phyloP scores from a whole-genome alignment of 75 land plant genomes.

The Sequoiadendron giganteum region DNA sequence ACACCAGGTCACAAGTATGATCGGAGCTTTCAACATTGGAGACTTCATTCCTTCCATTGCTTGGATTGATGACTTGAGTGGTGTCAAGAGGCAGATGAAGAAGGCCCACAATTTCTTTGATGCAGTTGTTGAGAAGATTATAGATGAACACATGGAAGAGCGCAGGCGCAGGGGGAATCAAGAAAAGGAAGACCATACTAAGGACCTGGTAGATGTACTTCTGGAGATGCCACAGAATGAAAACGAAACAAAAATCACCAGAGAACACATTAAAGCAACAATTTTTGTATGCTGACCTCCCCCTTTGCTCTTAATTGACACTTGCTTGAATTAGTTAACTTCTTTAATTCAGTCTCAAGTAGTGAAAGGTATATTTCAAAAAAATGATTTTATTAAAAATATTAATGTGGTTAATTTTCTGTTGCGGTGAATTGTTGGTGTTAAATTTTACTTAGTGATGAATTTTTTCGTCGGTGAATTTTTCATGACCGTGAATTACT shows the following conservation, averaged over 20 bases:
- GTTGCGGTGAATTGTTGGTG: no score
- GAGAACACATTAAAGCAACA: background rate
- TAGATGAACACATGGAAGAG: background rate
- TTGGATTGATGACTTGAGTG: slow-evolving; percentile 25
- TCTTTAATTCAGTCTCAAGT: no score
- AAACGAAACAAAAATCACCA: background rate
- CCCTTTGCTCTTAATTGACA: background rate
- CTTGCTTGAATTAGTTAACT: no score
- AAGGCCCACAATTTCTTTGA: background rate
- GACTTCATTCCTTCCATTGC: slow-evolving; percentile 26
- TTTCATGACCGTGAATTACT: no score
- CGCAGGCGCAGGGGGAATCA: background rate
- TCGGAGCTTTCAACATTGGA: slow-evolving; percentile 22
- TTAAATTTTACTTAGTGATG: no score
- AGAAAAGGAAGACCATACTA: background rate
- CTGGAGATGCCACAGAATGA: background rate
- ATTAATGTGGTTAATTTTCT: no score
- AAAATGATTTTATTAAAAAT: no score
- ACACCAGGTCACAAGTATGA: background rate
- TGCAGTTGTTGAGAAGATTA: background rate
- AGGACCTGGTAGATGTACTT: background rate
- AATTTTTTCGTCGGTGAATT: no score
- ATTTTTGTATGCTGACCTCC: background rate
- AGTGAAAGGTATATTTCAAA: no score
- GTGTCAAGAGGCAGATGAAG: background rate